A percentile compares a stretch with the other conserved stretches of the same genome.
Conservation (phyloP, 257 asterid species). For the Forsythia viridissima region DNA sequence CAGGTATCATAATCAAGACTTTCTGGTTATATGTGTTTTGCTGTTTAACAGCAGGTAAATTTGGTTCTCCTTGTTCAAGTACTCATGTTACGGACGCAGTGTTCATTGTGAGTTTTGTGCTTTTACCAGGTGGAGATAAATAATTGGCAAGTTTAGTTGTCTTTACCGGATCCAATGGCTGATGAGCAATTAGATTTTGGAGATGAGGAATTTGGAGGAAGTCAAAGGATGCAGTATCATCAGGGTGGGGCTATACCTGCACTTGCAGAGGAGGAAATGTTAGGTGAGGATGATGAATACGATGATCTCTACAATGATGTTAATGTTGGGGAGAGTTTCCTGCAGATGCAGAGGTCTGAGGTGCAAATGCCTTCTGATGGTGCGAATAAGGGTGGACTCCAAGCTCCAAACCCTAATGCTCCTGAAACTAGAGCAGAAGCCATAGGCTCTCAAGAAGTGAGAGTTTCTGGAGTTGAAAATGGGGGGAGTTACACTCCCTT, state of each 20-base stretch:
- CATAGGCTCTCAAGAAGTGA: slow-evolving; percentile 38
- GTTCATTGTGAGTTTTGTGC: slow-evolving; percentile 14
- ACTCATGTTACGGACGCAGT: slow-evolving; percentile 19
- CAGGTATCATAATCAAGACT: background rate
- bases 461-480: slow-evolving; percentile 42
- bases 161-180: slow-evolving; percentile 59
- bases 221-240: slow-evolving; percentile 63
- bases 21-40: too few species aligned
- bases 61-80: background rate
- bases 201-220: slow-evolving; percentile 57
- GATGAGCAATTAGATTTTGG: slow-evolving; percentile 73
- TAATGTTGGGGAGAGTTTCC: slow-evolving; percentile 54
- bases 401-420: too few species aligned
- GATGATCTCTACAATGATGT: slow-evolving; percentile 63
- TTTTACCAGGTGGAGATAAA: slow-evolving; percentile 33
- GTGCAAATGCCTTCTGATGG: slow-evolving; percentile 44
- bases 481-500: slow-evolving; percentile 40
- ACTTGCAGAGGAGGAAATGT: slow-evolving; percentile 82
- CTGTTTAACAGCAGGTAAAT: background rate
- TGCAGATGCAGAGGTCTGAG: slow-evolving; percentile 48
- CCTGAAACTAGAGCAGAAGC: slow-evolving; percentile 34
- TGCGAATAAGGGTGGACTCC: slow-evolving; percentile 40
- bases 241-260: slow-evolving; percentile 76
- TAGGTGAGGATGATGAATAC: slow-evolving; percentile 55
- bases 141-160: slow-evolving; percentile 23